Evolutionary conservation across 768 basidiomycete genomes (phyloP).

Genomic region (Trametopsis cervina): DNA sequence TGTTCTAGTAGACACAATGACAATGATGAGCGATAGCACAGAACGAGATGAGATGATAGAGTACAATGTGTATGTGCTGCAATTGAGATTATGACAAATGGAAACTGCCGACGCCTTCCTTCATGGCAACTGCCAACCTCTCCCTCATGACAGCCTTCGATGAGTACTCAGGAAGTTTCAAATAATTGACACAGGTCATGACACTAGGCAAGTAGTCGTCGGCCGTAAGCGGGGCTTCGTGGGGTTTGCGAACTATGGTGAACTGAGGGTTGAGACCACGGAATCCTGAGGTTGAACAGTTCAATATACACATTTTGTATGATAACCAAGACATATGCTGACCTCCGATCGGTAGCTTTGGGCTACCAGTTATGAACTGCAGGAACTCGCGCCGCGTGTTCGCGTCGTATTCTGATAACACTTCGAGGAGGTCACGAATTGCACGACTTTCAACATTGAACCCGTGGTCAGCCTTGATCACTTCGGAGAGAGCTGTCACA

Average conservation of each 20-base stretch:
- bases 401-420: constrained; percentile 76
- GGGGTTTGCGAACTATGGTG: constrained; percentile 95
- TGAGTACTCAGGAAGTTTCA: constrained; percentile 95
- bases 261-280: constrained; percentile 88
- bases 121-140: constrained; percentile 79
- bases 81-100: constrained; percentile 70
- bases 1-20: constrained; percentile 1
- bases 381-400: constrained; percentile 78
- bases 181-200: constrained; percentile 97
- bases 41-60: constrained; percentile 3
- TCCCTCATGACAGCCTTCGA: constrained; percentile 78
- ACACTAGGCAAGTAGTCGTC: constrained; percentile 96
- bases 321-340: constrained; percentile 22
- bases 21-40: constrained; percentile 3
- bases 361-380: constrained; percentile 97
- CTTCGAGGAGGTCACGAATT: constrained; percentile 79
- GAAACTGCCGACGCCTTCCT: constrained; percentile 95
- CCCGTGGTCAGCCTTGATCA: constrained; percentile 95
- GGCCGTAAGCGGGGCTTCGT: constrained; percentile 83
- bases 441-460: constrained; percentile 93
- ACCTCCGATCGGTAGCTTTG: constrained; percentile 95
- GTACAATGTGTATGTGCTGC: constrained; percentile 6
- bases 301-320: neutral
- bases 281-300: constrained; percentile 64
- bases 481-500: constrained; percentile 70